Conservation (phyloP, 352 stramenopile genomes). For the Saprolegnia parasitica region DNA sequence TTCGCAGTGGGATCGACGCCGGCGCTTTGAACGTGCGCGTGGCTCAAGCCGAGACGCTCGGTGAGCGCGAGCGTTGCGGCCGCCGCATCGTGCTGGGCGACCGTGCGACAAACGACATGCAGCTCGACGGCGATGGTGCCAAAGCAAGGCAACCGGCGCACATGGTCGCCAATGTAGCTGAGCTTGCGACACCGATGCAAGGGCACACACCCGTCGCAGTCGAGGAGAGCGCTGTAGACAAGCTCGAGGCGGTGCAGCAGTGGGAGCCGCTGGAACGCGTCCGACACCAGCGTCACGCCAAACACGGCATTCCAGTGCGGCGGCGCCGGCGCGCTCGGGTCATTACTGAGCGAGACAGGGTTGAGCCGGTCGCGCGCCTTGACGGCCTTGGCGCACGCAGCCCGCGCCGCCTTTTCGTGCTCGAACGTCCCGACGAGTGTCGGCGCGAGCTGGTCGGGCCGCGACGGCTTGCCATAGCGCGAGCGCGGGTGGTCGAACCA, state of each 20-base stretch:
- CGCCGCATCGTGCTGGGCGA: slow-evolving; percentile 14
- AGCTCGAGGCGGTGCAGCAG: slow-evolving; percentile 47
- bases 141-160: slow-evolving; percentile 31
- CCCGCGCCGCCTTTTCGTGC: slow-evolving; percentile 39
- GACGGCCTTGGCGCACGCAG: slow-evolving; percentile 40
- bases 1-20: not conserved
- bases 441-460: slow-evolving; percentile 44
- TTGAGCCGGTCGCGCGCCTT: slow-evolving; percentile 40
- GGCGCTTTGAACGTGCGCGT: not conserved
- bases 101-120: not conserved
- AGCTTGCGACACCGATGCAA: not conserved
- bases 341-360: slow-evolving; percentile 38
- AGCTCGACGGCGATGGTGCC: slow-evolving; percentile 5
- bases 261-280: slow-evolving; percentile 42
- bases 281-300: slow-evolving; percentile 47
- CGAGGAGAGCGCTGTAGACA: slow-evolving; percentile 39
- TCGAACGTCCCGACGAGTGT: slow-evolving; percentile 55
- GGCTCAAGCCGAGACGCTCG: slow-evolving; percentile 19
- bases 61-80: slow-evolving; percentile 10
- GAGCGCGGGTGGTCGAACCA: slow-evolving; percentile 35
- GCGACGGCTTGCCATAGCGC: slow-evolving; percentile 33
- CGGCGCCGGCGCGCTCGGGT: slow-evolving; percentile 33
- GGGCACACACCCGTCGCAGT: slow-evolving; percentile 26
- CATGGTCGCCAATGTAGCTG: slow-evolving; percentile 1
- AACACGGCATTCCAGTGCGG: slow-evolving; percentile 38